These are phyloP conservation scores for Collybia nuda DNA, from an alignment of 768 basidiomycete species.

Conservation along the genomic window DNA sequence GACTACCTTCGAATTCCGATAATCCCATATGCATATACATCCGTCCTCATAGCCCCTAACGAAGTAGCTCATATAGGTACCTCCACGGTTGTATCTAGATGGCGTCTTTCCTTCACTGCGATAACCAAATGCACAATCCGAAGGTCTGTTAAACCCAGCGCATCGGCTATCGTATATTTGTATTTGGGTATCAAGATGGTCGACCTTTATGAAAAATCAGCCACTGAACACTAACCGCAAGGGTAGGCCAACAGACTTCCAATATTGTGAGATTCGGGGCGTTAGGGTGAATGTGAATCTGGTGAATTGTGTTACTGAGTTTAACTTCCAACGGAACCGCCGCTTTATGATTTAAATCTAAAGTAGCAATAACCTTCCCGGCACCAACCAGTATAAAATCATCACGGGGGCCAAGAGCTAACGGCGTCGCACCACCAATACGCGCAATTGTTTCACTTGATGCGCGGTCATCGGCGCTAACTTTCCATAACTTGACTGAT, in stretches of 20 bases:
- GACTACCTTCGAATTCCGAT: constrained; percentile 44
- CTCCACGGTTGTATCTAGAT: constrained; percentile 35
- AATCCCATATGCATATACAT: constrained; percentile 47
- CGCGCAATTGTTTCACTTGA: constrained; percentile 16
- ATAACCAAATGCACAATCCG: constrained; percentile 46
- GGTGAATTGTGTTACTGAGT: constrained; percentile 38
- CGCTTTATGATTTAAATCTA: constrained; percentile 36
- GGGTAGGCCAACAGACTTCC: constrained; percentile 36
- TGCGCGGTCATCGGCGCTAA: constrained; percentile 24
- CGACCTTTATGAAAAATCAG: constrained; percentile 31
- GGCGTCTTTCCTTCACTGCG: constrained; percentile 22
- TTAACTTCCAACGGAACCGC: constrained; percentile 23
- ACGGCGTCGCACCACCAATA: constrained; percentile 20
- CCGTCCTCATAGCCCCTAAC: constrained; percentile 47
- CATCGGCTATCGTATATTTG: constrained; percentile 46
- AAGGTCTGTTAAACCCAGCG: constrained; percentile 34
- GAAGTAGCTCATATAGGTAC: constrained; percentile 38
- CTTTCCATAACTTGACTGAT: constrained; percentile 38
- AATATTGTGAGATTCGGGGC: constrained; percentile 40
- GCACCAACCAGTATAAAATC: constrained; percentile 34
- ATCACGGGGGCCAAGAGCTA: constrained; percentile 38
- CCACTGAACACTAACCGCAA: background rate
- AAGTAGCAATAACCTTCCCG: constrained; percentile 29
- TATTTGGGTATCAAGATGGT: constrained; percentile 48
- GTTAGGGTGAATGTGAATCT: constrained; percentile 47